Evolutionary conservation across 208 protist genomes (phyloP).

Genomic region (Acanthamoeba culbertsoni): DNA sequence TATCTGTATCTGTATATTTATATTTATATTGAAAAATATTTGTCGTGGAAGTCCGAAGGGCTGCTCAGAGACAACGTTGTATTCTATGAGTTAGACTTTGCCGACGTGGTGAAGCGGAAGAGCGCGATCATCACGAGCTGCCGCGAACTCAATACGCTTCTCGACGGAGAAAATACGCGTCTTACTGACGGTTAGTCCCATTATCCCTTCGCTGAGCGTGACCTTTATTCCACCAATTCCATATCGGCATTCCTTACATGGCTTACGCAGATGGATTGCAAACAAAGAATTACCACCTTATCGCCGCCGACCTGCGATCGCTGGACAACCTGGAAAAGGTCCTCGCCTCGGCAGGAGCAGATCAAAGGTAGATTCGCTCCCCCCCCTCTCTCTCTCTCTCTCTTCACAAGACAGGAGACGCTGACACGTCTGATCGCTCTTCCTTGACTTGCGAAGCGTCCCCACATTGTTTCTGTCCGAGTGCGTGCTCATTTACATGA

Average conservation of each 20-base stretch:
- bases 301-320: conserved; percentile 25
- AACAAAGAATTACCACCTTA: background rate
- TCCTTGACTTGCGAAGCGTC: too few species aligned
- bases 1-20: background rate
- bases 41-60: background rate
- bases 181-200: background rate
- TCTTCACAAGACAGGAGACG: too few species aligned
- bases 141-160: background rate
- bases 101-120: conserved; percentile 7
- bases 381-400: background rate
- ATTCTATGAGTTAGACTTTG: conserved; percentile 55
- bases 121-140: background rate
- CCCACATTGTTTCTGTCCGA: conserved; percentile 59
- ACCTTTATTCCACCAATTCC: background rate
- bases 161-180: background rate
- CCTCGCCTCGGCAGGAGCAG: background rate
- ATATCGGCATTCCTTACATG: background rate
- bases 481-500: conserved; percentile 62
- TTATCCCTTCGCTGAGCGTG: background rate
- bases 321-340: background rate
- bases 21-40: background rate
- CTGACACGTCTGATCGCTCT: too few species aligned
- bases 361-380: background rate
- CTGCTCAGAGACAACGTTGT: background rate
- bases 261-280: background rate